phyloP scores from a whole-genome alignment of 495 filamentous ascomycete species.

The Sordaria brevicollis region DNA sequence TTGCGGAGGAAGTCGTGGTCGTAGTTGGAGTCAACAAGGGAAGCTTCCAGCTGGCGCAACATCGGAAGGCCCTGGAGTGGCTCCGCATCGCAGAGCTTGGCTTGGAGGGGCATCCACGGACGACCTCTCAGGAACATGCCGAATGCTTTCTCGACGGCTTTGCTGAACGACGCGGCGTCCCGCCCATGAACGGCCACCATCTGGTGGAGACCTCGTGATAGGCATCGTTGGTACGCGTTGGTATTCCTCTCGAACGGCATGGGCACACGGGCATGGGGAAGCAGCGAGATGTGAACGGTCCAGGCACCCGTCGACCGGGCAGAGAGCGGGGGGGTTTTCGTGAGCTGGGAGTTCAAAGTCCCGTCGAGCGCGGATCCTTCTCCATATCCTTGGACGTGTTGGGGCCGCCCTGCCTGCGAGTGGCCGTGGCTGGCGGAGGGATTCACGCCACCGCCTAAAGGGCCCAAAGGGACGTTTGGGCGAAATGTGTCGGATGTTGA shows the following conservation, averaged over 20 bases:
- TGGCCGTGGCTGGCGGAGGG: constrained; percentile 5
- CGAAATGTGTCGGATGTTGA: constrained; percentile 24
- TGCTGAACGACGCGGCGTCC: constrained; percentile 35
- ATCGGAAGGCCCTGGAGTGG: constrained; percentile 44
- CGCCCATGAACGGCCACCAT: constrained; percentile 39
- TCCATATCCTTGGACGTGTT: constrained; percentile 6
- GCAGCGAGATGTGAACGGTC: constrained; percentile 47
- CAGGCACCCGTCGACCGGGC: constrained; percentile 27
- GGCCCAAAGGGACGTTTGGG: constrained; percentile 17
- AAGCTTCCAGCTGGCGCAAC: constrained; percentile 37
- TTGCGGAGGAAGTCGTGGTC: constrained; percentile 37
- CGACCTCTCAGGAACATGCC: constrained; percentile 35
- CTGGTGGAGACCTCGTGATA: constrained; percentile 45
- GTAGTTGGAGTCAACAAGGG: constrained; percentile 25
- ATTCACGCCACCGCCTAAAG: constrained; percentile 24
- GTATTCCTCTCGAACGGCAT: constrained; percentile 52
- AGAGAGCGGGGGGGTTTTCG: constrained; percentile 7
- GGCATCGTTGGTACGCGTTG: constrained; percentile 45
- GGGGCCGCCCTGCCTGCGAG: constrained; percentile 13
- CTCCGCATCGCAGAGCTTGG: constrained; percentile 44
- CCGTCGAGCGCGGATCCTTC: constrained; percentile 9
- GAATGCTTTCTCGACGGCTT: constrained; percentile 38
- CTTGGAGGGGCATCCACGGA: constrained; percentile 44
- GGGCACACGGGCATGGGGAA: constrained; percentile 38
- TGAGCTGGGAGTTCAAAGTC: constrained; percentile 1